Evolutionary conservation across 2,329 filamentous ascomycete genomes (phyloP), one percentile per base, ranked within the genome.

Genomic region (Mycosphaerella arachidis): DNA sequence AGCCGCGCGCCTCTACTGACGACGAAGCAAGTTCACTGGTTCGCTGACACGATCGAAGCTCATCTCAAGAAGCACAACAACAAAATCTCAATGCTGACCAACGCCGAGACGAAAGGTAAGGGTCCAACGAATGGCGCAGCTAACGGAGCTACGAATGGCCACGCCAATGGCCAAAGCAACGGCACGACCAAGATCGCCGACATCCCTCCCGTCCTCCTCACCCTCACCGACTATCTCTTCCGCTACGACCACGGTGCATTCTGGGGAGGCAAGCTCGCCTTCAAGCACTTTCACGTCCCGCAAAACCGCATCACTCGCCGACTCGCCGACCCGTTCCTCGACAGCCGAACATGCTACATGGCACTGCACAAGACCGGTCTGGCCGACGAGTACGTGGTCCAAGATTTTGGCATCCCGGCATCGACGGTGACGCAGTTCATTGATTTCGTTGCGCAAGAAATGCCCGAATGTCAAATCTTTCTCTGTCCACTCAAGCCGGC

Each of bases 211-310:
- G 85, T 88, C 59, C 82, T 82, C 58, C 80, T 89, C 1, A 86
- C 86, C 0, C 66, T 89, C 0, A 74, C 75, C 1, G 86, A 89
- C 68, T 90, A 90, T 72, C 81, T 89, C 60, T 90, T 90, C 73
- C 82, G 87, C 16, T 89, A 88, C 74, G 86, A 90, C 70, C 81
- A 86, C 37, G 87, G 86, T 51, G 85, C 82, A 2, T 89, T 89
- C 74, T 90, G 86, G 87, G 83, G 83, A 3, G 86, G 83, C 9
- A 75, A 75, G 24, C 83, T 85, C 59, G 84, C 85, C 1, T 89
- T 86, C 73, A 72, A 76, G 24, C 89, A 89, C 73, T 88, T 89
- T 72, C 68, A 81, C 37, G 82, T 76, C 52, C 86, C 86, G 0
- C 88, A 88, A 73, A 89, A 87, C 75, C 77, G 81, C 37, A 72